These are phyloP conservation scores for Candida neerlandica DNA, from an alignment of 1,139 yeast species.

Conservation along the genomic window DNA sequence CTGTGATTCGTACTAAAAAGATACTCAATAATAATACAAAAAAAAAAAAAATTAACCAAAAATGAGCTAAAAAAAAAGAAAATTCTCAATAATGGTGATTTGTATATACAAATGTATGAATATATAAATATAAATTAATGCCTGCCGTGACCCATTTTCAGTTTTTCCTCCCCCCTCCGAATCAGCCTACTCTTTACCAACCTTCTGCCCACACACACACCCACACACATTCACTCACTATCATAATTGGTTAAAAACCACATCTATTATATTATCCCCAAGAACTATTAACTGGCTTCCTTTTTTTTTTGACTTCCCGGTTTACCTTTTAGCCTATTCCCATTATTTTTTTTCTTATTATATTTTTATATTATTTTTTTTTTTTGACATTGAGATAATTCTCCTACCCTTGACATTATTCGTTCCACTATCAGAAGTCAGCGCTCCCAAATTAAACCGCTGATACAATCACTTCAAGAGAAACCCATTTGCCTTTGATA, in stretches of 20 bases:
- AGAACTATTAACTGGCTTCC: no score
- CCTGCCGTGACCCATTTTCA: background rate
- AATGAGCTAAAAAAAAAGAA: background rate
- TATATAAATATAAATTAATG: background rate
- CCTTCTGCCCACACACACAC: no score
- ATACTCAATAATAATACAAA: background rate
- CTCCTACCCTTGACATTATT: no score
- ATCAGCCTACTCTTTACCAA: background rate
- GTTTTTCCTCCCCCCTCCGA: background rate
- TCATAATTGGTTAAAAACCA: background rate
- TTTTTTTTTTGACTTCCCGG: background rate
- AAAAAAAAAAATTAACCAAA: background rate
- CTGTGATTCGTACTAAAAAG: background rate
- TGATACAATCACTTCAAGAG: no score
- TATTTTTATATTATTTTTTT: background rate
- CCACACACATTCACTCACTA: background rate
- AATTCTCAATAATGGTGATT: background rate
- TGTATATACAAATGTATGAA: background rate
- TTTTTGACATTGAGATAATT: background rate
- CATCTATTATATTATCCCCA: background rate
- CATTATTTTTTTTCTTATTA: background rate
- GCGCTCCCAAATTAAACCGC: no score
- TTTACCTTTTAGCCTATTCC: background rate
- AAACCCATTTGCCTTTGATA: no score
- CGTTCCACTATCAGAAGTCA: no score